Base-by-base conservation (phyloP, 148 eudicot species). In the Agrostemma githago region DNA sequence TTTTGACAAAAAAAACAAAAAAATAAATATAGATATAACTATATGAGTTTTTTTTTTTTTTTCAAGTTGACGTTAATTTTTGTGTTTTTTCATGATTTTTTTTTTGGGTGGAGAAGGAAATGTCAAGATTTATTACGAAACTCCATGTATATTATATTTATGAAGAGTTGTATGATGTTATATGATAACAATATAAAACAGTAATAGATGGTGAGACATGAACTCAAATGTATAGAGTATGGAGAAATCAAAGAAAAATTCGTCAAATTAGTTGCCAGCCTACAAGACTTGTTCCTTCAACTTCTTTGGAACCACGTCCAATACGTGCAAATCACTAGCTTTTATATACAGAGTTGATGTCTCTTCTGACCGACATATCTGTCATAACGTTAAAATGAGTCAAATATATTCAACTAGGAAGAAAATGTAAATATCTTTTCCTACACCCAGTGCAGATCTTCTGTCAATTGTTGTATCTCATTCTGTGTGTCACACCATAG, bases 201-300 rank as follows among this genome's bases (percentile, higher is more conserved):
- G 60, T 34, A 6, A 5, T 2, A 12, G 40, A n/a, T 43, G 44
- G 63, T 46, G 59, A 63, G 80, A 64, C 65, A 71, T 40, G 70
- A 54, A 77, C 75, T 71, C 80, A 77, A 77, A 77, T 77, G 79
- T 0, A 37, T 46, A 62, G 46, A 62, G 46, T 26, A 26, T 26
- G 56, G 46, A 70, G 21, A 34, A 70, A 61, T 67, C 70, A 67
- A 67, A 67, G 70, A 67, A 67, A 67, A 66, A n/a, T 66, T 54
- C 63, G 9, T 65, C 62, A 57, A 2, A 40, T 66, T 19, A 77
- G 80, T 77, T 71, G 80, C 1, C 62, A 71, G 69, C 80, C 71
- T 77, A 76, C 79, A 74, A 62, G 60, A 37, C 57, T 60, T n/a
- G 40, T 2, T 54, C 69, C 66, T 66, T 40, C 9, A 39, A 39